Conservation (phyloP, 176 grass and related monocot genomes). For the Musa itinerans region DNA sequence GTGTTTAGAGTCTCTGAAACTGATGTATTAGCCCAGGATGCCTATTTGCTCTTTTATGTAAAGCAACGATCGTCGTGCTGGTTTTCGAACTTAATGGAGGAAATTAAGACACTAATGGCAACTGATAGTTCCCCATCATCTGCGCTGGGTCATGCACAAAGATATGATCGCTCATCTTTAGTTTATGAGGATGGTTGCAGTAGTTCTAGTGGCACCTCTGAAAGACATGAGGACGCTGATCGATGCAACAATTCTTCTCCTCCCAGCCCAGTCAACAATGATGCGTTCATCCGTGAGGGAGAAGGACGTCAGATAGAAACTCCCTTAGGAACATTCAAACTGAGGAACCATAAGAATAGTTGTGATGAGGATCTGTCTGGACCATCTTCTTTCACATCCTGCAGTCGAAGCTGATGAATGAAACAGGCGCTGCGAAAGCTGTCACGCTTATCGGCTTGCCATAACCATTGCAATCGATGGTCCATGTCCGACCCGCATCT, state of each 20-base stretch:
- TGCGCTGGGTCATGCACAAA: constrained; percentile 46
- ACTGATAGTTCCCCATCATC: constrained; percentile 52
- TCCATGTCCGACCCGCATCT: neutral
- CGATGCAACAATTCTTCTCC: neutral
- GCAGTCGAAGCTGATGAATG: neutral
- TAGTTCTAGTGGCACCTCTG: constrained; percentile 6
- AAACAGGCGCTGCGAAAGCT: neutral
- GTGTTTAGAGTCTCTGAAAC: constrained; percentile 45
- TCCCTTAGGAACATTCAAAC: neutral
- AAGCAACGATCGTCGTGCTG: constrained; percentile 61
- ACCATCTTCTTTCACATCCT: neutral
- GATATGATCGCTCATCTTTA: constrained; percentile 25
- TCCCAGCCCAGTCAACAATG: neutral
- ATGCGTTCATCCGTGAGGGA: neutral
- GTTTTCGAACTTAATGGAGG: constrained; percentile 64
- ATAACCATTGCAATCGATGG: too few species aligned
- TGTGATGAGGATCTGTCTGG: neutral
- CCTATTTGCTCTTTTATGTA: constrained; percentile 87
- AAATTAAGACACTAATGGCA: constrained; percentile 19
- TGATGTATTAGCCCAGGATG: constrained; percentile 46
- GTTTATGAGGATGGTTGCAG: constrained; percentile 20
- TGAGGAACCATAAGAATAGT: too few species aligned
- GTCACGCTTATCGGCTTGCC: neutral
- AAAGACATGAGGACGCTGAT: neutral
- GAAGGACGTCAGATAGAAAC: neutral